Base-by-base conservation (phyloP, 768 basidiomycete species). In the Suillus occidentalis region DNA sequence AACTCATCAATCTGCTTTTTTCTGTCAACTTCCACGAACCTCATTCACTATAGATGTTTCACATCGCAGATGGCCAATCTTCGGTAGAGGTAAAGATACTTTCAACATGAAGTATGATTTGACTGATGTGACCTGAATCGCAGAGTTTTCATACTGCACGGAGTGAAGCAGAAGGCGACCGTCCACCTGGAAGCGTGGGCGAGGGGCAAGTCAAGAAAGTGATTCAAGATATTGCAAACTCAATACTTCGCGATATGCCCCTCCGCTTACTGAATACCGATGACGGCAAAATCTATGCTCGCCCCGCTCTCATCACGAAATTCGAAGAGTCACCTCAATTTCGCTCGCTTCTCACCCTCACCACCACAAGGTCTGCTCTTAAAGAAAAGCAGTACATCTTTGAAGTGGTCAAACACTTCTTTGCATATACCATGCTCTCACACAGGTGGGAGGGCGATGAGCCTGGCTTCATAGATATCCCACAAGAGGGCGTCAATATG, bases 351-450 rank as follows among this genome's bases (percentile, higher is more conserved):
- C 22, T 63, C 16, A 8, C 3, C 25, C 37, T 65, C 25, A 65
- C 61, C 20, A 45, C 36, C n/a, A 67, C 66, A 0, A 61, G 5
- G 34, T 31, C 50, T 40, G 14, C 12, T 22, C 20, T 63, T 18
- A 6, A 63, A 16, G 20, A 63, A 22, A 9, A 59, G 37, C 7
- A 58, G 62, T 63, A n/a, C 39, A 34, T 63, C 12, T 6, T 16
- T 40, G 39, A 37, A 31, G 66, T 69, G 12, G 45, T 67, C 61
- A 69, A 63, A 63, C 65, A 52, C 31, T 72, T 69, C 63, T 73
- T 73, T 65, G 72, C 67, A 1, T 73, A 73, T 34, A 68, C 64
- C 52, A 75, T 73, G 73, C 40, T 73, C 52, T 73, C 72, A 1
- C 73, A 73, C 58, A 70, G 75, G 7, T 74, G 73, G 73, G 65